Conservation (phyloP, 345 rosid species). For the Boechera divaricarpa region DNA sequence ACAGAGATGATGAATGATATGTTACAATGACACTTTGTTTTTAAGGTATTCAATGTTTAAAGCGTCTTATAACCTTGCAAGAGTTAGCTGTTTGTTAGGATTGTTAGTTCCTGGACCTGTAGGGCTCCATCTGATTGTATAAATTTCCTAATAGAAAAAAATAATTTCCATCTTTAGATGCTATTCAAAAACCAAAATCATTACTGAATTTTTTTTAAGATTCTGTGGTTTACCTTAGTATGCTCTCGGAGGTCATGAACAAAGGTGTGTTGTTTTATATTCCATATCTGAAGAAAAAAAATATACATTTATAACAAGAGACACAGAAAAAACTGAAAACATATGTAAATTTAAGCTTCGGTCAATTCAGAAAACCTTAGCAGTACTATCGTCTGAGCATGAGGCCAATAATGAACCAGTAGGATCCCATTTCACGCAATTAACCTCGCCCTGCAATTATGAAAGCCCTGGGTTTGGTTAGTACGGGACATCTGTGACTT, state of each 20-base stretch:
- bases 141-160: conserved; percentile 72
- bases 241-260: conserved; percentile 90
- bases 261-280: conserved; percentile 71
- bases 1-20: neutral
- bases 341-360: neutral
- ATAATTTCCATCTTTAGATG: neutral
- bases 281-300: conserved; percentile 75
- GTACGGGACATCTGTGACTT: conserved; percentile 14
- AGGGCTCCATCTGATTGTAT: conserved; percentile 96
- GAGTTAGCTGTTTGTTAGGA: conserved; percentile 83
- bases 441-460: conserved; percentile 90
- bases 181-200: neutral
- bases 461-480: conserved; percentile 32
- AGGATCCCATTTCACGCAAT: conserved; percentile 99
- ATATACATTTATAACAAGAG: neutral
- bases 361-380: conserved; percentile 63
- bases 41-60: neutral
- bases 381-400: conserved; percentile 96
- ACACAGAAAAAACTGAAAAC: neutral
- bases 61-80: conserved; percentile 68
- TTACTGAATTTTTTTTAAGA: neutral
- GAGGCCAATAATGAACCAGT: conserved; percentile 91
- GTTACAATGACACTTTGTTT: neutral
- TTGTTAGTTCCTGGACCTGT: conserved; percentile 91
- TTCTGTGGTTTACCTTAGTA: conserved; percentile 52